Base-by-base conservation (phyloP, 257 asterid genomes). In the Solanum appendiculatum region DNA sequence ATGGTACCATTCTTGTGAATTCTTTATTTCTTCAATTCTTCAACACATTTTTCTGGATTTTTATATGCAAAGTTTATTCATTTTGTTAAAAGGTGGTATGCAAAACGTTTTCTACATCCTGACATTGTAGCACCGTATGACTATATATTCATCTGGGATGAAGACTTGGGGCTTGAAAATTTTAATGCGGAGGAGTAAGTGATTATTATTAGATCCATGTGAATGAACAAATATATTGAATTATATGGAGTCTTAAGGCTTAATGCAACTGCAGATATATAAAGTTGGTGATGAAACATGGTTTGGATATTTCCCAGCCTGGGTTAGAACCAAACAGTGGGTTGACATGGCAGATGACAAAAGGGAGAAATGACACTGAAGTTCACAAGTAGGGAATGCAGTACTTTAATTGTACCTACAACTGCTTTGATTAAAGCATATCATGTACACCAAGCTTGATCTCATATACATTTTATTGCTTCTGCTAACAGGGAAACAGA, bases 281-380 rank as follows among this genome's bases (percentile, higher is more conserved):
- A 89, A 92, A 91, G 88, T 89, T 94, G 87, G 97, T 95, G 91
- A 94, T 66, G 90, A 95, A 95, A 92, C 98, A 95, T 66, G 94
- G 94, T 6, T 88, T 96, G 70, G 98, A 94, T 6, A 94, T 96
- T 88, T 96, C 99, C 20, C 99, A 96, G 91, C 99, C 99, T 7
- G 99, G 98, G 86, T 91, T 95, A 90, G 94, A 94, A 23, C 94
- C 95, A 40, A 94, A 95, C 25, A 92, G 99, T 87, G 95, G 98
- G 60, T 91, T 94, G 92, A 92, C 98, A 12, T 96, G 99, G 99
- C 92, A 90, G 88, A 95, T 96, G 98, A 96, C 99, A 7, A 91
- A 88, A 89, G 93, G 82, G 88, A 93, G 93, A 88, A 93, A 95
- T 34, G 95, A 94, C 88, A 89, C 92, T 82, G 98, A 96, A 90